Evolutionary conservation across 1,284 basidiomycete genomes (phyloP).

Genomic region (Kwoniella shivajii): DNA sequence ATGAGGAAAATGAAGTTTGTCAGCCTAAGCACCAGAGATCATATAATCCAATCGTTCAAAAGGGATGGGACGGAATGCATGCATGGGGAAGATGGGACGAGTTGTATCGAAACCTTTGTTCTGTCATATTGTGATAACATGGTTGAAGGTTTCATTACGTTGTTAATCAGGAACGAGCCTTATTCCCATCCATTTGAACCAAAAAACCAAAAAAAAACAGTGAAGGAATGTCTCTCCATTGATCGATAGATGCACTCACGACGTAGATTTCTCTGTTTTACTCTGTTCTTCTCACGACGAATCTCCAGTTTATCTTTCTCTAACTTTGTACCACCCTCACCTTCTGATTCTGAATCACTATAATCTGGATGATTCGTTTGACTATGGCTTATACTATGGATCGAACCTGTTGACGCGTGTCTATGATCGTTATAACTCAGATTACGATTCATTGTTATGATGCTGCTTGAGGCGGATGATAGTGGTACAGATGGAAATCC

Average conservation of each 20-base stretch:
- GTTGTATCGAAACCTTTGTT: too few species aligned
- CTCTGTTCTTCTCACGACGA: constrained; percentile 41
- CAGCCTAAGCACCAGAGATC: not conserved
- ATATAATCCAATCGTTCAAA: not conserved
- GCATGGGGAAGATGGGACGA: constrained; percentile 1
- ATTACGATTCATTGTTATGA: not conserved
- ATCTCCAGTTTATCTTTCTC: constrained; percentile 32
- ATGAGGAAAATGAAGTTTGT: not conserved
- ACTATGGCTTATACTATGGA: not conserved
- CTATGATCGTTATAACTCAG: not conserved
- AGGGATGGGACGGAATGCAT: not conserved
- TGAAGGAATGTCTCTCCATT: too few species aligned
- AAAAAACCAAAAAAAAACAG: not conserved
- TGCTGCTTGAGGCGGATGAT: not conserved
- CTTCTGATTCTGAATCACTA: constrained; percentile 18
- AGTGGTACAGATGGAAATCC: constrained; percentile 1
- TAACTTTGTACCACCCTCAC: constrained; percentile 15
- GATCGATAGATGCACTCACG: constrained; percentile 24
- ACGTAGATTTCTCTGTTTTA: constrained; percentile 43
- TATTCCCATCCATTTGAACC: not conserved
- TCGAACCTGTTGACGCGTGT: constrained; percentile 7
- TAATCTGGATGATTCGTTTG: constrained; percentile 7
- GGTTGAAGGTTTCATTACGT: constrained; percentile 5
- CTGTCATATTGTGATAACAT: too few species aligned
- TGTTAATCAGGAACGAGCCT: constrained; percentile 9